Evolutionary conservation across 345 rosid genomes (phyloP), one percentile per base, ranked within the genome.

Genomic region (Melaleuca alternifolia): DNA sequence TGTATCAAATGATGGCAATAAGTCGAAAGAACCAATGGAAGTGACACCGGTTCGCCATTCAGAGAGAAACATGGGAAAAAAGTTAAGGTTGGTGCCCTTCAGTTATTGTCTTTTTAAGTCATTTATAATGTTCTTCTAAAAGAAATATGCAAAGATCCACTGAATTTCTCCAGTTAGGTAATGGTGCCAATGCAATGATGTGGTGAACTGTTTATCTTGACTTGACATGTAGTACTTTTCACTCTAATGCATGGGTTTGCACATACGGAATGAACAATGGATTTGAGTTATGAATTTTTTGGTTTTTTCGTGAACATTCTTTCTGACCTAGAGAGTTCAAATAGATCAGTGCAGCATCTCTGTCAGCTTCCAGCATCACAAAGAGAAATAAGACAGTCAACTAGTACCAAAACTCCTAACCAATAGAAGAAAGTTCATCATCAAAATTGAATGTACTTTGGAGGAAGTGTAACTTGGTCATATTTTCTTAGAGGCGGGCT

Each of bases 41-140:
- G 86, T 86, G 51, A 94, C 93, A 41, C 99, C 96, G 11, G 90
- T 91, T 59, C 94, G 95, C 50, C 93, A 92, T 30, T 96, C 97
- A 76, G 92, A 88, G 88, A 92, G 99, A 92, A 95, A 87, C 54
- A 91, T 95, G 82, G 92, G 97, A 14, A 97, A 92, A 92, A 94
- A 85, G 85, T 93, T 94, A 89, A 95, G 91, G 98, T 94, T 89
- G 61, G 86, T 5, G 50, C 77, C 92, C 75, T 85, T 48, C 37
- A 37, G 10, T 20, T 59, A 0, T 62, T 15, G 50, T 56, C 61
- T 4, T 30, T 56, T 50, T 6, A 16, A 59, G 53, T 46, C 13
- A 51, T 41, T 51, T 37, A 52, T 0, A 83, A 57, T 51, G 28
- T 56, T 82, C 81, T 71, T 71, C 48, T 13, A 71, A 71, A 71